Evolutionary conservation across 192 early-diverging fungal species (phyloP), one percentile per base, ranked within the genome.

Genomic region (Backusella westeae): DNA sequence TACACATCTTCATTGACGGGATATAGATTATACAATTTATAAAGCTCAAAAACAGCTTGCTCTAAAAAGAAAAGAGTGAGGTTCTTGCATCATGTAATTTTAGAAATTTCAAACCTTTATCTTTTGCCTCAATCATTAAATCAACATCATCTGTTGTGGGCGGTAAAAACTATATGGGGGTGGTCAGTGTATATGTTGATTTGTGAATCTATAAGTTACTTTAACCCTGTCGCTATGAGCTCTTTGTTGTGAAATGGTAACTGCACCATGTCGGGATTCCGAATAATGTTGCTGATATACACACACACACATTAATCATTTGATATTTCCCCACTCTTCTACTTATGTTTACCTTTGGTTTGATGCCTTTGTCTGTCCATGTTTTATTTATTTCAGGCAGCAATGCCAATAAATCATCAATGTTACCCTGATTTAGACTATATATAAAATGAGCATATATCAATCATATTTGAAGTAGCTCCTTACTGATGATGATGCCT

Each of bases 111-210:
- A 65, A 66, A 77, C 80, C 80, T 71, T 88, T 88, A 38, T 85
- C 87, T 65, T 88, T 88, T 36, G 87, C 87, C 74, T 88, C 87
- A 29, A 88, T 85, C 87, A 88, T 88, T 34, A 88, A 63, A 59
- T 88, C 87, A 26, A 85, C 78, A 70, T 85, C 81, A 5, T 75
- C 75, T 12, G 67, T 75, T 35, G 83, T 82, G n/a, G 86, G 83
- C 38, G 87, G 87, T 15, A 88, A 35, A 9, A 9, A 71, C 77
- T 82, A 72, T 14, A 56, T 41, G 19, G 14, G 14, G 15, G 38
- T 1, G 49, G 34, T 29, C 7, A 23, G 4, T 59, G 34, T 26
- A 41, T 34, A n/a, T 67, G 73, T 15, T 34, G 21, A 23, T 36
- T 14, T 15, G 59, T 34, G 4, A 29, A 8, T 63, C 6, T 39